These are phyloP conservation scores for Colletotrichum tofieldiae DNA, from an alignment of 2,329 filamentous ascomycete species.

Conservation along the genomic window DNA sequence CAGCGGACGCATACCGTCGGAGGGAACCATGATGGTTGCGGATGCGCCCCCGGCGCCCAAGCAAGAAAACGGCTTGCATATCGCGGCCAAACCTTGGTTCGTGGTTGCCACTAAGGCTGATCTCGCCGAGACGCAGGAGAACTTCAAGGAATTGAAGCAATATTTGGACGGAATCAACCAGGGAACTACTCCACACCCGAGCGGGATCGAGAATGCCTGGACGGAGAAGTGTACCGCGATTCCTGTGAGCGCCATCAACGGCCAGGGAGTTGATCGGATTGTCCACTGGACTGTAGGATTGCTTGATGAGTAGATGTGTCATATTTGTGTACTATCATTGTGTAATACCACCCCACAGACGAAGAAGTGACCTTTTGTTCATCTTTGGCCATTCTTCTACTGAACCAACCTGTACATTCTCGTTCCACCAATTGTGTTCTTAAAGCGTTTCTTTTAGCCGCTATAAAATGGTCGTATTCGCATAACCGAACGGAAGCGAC, in stretches of 20 bases:
- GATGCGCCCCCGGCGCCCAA: conserved; percentile 48
- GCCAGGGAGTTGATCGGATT: conserved; percentile 84
- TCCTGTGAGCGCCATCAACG: conserved; percentile 91
- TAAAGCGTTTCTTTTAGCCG: no score
- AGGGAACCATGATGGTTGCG: conserved; percentile 48
- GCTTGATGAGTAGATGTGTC: conserved; percentile 64
- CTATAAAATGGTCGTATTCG: neutral
- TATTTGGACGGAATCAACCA: conserved; percentile 80
- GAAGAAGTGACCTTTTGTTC: neutral
- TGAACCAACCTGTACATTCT: neutral
- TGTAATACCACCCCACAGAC: conserved; percentile 14
- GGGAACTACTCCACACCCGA: conserved; percentile 80
- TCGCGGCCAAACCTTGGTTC: conserved; percentile 97
- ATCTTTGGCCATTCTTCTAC: neutral
- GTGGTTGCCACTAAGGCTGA: conserved; percentile 96
- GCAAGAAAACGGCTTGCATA: conserved; percentile 69
- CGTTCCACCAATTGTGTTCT: neutral
- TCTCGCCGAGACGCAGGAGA: conserved; percentile 82
- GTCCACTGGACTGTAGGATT: conserved; percentile 81
- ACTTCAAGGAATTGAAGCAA: conserved; percentile 78
- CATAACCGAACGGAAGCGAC: neutral
- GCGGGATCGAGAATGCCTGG: conserved; percentile 73
- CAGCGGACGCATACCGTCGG: conserved; percentile 41
- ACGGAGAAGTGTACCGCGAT: conserved; percentile 77
- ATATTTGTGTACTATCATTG: conserved; percentile 18